Conservation (phyloP, 2,329 filamentous ascomycete species). For the Apiospora marii region DNA sequence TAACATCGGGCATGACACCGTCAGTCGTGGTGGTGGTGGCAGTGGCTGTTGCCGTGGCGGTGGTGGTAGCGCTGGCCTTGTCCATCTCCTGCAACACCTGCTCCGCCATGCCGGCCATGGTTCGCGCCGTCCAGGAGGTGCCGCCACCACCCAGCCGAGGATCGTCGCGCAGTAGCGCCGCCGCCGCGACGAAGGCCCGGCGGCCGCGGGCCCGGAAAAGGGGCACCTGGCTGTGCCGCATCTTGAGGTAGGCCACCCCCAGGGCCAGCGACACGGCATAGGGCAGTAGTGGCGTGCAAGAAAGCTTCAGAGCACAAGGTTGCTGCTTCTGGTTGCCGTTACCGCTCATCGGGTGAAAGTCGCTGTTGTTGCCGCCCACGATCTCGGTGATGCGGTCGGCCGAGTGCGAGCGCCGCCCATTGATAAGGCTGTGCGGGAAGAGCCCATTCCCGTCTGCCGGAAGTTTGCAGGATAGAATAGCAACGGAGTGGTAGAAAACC, state of each 20-base stretch:
- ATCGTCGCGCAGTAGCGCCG: slow-evolving; percentile 55
- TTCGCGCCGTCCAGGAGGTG: slow-evolving; percentile 64
- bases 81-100: slow-evolving; percentile 64
- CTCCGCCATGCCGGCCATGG: slow-evolving; percentile 63
- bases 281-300: slow-evolving; percentile 64
- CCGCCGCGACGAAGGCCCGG: slow-evolving; percentile 61
- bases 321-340: neutral
- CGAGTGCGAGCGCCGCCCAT: slow-evolving; percentile 64
- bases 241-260: slow-evolving; percentile 69
- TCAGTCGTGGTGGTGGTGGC: neutral
- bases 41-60: neutral
- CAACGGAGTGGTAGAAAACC: slow-evolving; percentile 69
- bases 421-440: slow-evolving; percentile 57
- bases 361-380: slow-evolving; percentile 50
- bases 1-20: too few relatives aligned
- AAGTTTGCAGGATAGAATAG: slow-evolving; percentile 68
- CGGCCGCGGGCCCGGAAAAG: slow-evolving; percentile 66
- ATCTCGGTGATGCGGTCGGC: slow-evolving; percentile 65
- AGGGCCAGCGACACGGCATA: slow-evolving; percentile 69
- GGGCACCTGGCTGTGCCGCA: slow-evolving; percentile 66
- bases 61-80: slow-evolving; percentile 50
- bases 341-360: slow-evolving; percentile 42
- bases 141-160: slow-evolving; percentile 49
- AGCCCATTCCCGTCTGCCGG: slow-evolving; percentile 50
- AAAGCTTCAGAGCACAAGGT: slow-evolving; percentile 47